Conservation (phyloP, 2,329 filamentous ascomycete genomes). For the Chalaropsis ovoidea region DNA sequence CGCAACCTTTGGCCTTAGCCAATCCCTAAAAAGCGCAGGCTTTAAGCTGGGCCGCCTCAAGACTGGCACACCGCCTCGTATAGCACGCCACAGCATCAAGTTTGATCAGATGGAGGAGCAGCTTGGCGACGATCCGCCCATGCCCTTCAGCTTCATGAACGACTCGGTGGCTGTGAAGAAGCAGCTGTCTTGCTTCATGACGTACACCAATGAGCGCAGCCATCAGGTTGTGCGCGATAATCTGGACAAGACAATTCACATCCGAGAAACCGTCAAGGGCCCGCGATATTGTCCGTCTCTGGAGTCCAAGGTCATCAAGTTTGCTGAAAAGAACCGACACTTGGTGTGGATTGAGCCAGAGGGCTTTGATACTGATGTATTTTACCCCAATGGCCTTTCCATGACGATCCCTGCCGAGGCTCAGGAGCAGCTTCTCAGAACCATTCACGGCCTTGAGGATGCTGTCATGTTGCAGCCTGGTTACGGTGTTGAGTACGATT, state of each 20-base stretch:
- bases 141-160: conserved; percentile 87
- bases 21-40: conserved; percentile 76
- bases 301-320: conserved; percentile 87
- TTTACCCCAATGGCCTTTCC: conserved; percentile 93
- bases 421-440: conserved; percentile 75
- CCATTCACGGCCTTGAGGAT: conserved; percentile 77
- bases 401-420: conserved; percentile 91
- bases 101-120: conserved; percentile 63
- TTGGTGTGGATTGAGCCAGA: conserved; percentile 97
- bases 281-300: conserved; percentile 92
- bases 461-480: conserved; percentile 88
- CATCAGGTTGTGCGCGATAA: conserved; percentile 80
- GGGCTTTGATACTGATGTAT: conserved; percentile 77
- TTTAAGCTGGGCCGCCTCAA: conserved; percentile 85
- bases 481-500: conserved; percentile 97
- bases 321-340: conserved; percentile 67
- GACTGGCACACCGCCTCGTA: conserved; percentile 84
- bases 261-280: conserved; percentile 86
- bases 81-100: conserved; percentile 74
- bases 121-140: conserved; percentile 71
- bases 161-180: conserved; percentile 63
- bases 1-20: conserved; percentile 84
- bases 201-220: conserved; percentile 71
- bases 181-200: conserved; percentile 78
- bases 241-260: conserved; percentile 92